Percentiles rank a stretch among this genome's conserved stretches.
Evolutionary conservation across 495 filamentous ascomycete species (phyloP).

Genomic region (Trichoderma gamsii): DNA sequence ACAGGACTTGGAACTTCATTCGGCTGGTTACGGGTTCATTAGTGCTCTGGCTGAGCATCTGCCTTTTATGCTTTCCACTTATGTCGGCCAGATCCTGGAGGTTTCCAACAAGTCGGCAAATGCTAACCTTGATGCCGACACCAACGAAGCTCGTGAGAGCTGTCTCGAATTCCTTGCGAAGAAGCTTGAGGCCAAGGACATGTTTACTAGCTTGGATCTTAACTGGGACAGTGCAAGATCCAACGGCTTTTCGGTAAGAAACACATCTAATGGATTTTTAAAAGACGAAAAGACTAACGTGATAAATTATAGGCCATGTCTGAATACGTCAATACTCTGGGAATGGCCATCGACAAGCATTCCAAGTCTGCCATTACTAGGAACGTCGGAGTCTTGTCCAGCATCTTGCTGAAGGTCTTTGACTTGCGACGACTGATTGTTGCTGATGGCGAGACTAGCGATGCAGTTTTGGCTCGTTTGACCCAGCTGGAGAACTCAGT

Average conservation of each 20-base stretch:
- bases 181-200: conserved; percentile 58
- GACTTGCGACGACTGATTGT: conserved; percentile 58
- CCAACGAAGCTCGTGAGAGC: conserved; percentile 57
- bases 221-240: conserved; percentile 60
- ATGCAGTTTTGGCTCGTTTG: conserved; percentile 19
- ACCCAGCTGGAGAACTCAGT: conserved; percentile 54
- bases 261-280: neutral
- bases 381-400: conserved; percentile 58
- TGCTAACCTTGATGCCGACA: conserved; percentile 46
- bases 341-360: conserved; percentile 64
- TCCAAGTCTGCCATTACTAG: conserved; percentile 68
- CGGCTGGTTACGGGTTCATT: conserved; percentile 73
- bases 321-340: conserved; percentile 61
- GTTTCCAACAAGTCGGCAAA: conserved; percentile 66
- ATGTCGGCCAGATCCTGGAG: conserved; percentile 62
- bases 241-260: conserved; percentile 52
- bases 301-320: conserved; percentile 47
- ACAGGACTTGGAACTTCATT: conserved; percentile 59
- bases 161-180: conserved; percentile 66
- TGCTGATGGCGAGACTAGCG: conserved; percentile 21
- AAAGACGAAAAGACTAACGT: conserved; percentile 21
- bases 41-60: conserved; percentile 70
- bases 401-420: conserved; percentile 63
- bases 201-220: conserved; percentile 61
- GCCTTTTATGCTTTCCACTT: conserved; percentile 76